Conservation (phyloP, 1,284 basidiomycete genomes). For the Coniferiporia sulphurascens region DNA sequence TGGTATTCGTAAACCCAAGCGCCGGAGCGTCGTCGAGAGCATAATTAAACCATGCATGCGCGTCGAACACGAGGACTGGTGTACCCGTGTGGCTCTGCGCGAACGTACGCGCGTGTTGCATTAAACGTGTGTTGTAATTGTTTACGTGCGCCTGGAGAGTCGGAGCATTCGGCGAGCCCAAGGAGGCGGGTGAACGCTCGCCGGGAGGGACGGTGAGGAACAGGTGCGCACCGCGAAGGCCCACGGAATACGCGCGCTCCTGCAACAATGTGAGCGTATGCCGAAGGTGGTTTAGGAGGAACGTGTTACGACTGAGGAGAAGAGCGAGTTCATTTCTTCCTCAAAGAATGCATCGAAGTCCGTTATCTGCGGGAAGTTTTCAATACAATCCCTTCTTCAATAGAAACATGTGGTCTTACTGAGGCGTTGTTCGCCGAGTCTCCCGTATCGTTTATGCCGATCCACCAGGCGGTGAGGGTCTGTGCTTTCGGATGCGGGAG, state of each 20-base stretch:
- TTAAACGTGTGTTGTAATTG: conserved; percentile 40
- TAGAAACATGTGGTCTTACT: conserved; percentile 25
- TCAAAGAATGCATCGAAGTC: conserved; percentile 48
- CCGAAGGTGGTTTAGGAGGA: neutral
- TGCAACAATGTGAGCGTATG: conserved; percentile 17
- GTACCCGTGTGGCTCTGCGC: conserved; percentile 31
- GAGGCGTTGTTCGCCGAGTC: conserved; percentile 43
- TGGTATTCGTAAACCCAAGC: conserved; percentile 46
- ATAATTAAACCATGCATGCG: conserved; percentile 43
- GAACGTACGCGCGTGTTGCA: conserved; percentile 33
- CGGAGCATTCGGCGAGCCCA: conserved; percentile 31
- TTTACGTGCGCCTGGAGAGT: conserved; percentile 36
- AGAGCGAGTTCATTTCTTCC: conserved; percentile 46
- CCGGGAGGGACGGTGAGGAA: conserved; percentile 54
- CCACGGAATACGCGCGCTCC: conserved; percentile 38
- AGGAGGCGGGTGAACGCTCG: conserved; percentile 38
- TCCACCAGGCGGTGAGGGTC: conserved; percentile 53
- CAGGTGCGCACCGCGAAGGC: conserved; percentile 41
- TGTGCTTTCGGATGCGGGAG: conserved; percentile 39
- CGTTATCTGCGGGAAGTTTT: conserved; percentile 33
- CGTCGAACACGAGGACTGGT: conserved; percentile 44
- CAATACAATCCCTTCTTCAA: neutral
- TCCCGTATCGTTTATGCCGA: conserved; percentile 55
- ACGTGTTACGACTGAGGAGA: conserved; percentile 42
- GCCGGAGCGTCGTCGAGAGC: conserved; percentile 37